Percentiles rank a stretch among this genome's conserved stretches.
Evolutionary conservation across 768 basidiomycete species (phyloP).

Genomic region (Dentipellis sp.): DNA sequence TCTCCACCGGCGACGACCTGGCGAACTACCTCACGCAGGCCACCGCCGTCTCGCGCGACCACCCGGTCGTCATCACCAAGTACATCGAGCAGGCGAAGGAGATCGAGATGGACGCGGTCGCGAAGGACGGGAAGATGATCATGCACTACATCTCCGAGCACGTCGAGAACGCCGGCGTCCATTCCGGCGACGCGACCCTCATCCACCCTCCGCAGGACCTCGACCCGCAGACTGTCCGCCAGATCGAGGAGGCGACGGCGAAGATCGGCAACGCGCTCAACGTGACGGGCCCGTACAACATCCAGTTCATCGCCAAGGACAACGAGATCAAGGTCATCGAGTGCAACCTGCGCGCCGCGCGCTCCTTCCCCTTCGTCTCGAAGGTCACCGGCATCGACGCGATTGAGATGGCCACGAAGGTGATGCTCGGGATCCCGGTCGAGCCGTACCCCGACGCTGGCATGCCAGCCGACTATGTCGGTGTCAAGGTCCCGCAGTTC

Average conservation of each 20-base stretch:
- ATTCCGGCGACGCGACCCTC: slow-evolving; percentile 96
- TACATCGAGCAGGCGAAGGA: slow-evolving; percentile 99
- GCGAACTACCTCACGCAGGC: slow-evolving; percentile 90
- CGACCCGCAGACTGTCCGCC: slow-evolving; percentile 91
- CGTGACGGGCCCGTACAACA: slow-evolving; percentile 98
- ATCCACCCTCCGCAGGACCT: slow-evolving; percentile 98
- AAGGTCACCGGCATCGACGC: slow-evolving; percentile 98
- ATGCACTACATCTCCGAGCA: slow-evolving; percentile 99
- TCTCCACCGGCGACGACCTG: slow-evolving; percentile 86
- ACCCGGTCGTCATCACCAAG: slow-evolving; percentile 97
- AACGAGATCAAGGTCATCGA: slow-evolving; percentile 99
- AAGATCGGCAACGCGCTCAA: slow-evolving; percentile 98
- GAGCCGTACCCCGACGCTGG: slow-evolving; percentile 85
- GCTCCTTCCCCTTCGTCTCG: slow-evolving; percentile 98
- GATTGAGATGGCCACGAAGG: slow-evolving; percentile 98
- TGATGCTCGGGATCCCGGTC: slow-evolving; percentile 88
- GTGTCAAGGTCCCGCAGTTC: slow-evolving; percentile 99
- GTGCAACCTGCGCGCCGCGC: slow-evolving; percentile 94
- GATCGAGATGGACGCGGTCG: slow-evolving; percentile 99
- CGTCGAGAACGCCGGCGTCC: slow-evolving; percentile 97
- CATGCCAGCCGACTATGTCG: slow-evolving; percentile 89
- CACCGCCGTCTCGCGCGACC: slow-evolving; percentile 90
- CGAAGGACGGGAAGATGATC: slow-evolving; percentile 93
- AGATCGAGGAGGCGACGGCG: slow-evolving; percentile 92
- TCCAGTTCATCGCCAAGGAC: slow-evolving; percentile 99